Evolutionary conservation across 306 rosid genomes (phyloP), one percentile per base, ranked within the genome.

Genomic region (Castanea sativa): DNA sequence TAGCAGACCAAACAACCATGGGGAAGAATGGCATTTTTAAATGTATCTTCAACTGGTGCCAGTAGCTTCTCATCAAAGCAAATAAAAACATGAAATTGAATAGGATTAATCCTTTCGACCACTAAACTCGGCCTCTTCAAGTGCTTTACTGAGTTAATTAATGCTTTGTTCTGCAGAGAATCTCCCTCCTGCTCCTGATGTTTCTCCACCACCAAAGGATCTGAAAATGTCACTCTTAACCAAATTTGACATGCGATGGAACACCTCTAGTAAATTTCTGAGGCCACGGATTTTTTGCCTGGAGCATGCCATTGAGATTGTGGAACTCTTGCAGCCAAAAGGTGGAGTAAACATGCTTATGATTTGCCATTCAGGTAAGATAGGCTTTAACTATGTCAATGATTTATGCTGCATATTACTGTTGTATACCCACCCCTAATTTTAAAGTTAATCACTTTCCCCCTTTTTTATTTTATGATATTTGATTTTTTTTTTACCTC

Each of bases 231-330:
- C 81, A 68, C 85, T 88, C 60, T 32, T 81, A 69, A 79, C 69
- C 78, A 78, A 82, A 69, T 80, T 71, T 71, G 88, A 77, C 33
- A 81, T 60, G n/a, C 79, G 71, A 70, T 89, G 96, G 98, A 84
- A 88, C 75, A 76, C 87, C 52, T 78, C 83, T 65, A 65, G 84
- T 75, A 90, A 88, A 71, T 86, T 88, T 87, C 82, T 89, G 59
- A 93, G 98, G 83, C 99, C 99, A 27, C 89, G 96, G 78, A 90
- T 94, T 76, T 95, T 95, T 90, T 95, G 99, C 86, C 82, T 95
- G 86, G 97, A 90, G 87, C 99, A 95, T 71, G 96, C 97, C 73
- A 85, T 90, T 80, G 92, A 90, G 83, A 78, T 88, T 82, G 83
- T 91, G 81, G 94, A 95, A 76, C 85, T 95, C 88, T 84, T 95